Evolutionary conservation across 1,284 basidiomycete species (phyloP), one percentile per base, ranked within the genome.

Genomic region (Cutaneotrichosporon sp.): DNA sequence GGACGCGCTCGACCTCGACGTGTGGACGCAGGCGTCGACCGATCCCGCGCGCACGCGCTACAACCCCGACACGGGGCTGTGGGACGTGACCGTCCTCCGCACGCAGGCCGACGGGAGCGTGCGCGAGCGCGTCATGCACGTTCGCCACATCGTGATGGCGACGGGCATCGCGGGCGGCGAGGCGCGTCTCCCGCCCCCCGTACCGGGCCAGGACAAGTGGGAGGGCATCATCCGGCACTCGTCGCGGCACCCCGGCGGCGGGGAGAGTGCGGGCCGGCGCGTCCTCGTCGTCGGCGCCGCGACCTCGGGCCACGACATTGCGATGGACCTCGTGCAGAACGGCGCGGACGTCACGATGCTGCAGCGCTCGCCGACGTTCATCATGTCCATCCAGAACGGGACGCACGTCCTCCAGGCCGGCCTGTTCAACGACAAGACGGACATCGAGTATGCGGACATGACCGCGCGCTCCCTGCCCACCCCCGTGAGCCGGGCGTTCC

Each of bases 291-390:
- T 88, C 10, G 87, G 87, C 0, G 81, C 86, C 27, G 84, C 84
- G 58, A 87, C 85, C 31, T 86, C 85, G 24, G 86, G 82, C 74
- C 71, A 72, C 61, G 75, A 79, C 66, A 79, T 85, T 53, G 78
- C 78, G 20, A 71, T 80, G 36, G 84, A 85, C 65, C 81, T 83
- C 58, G 77, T 74, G 22, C 75, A 82, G 27, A 77, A 83, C 59
- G 83, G 82, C 42, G 79, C 81, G n/a, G 81, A 84, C 76, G 82
- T 86, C 3, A 87, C 86, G 3, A 85, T 88, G 79, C 83, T 84
- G 60, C 88, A 89, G 73, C 82, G 88, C 31, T 81, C 81, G 36
- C 82, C 84, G 4, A 88, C 86, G 4, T 87, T 86, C 72, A 77
- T 89, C 66, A 86, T 89, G 83, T 82, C 72, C 64, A 83, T 80